These are phyloP conservation scores for Nidula niveotomentosa DNA, from an alignment of 1,284 basidiomycete species.

Conservation along the genomic window DNA sequence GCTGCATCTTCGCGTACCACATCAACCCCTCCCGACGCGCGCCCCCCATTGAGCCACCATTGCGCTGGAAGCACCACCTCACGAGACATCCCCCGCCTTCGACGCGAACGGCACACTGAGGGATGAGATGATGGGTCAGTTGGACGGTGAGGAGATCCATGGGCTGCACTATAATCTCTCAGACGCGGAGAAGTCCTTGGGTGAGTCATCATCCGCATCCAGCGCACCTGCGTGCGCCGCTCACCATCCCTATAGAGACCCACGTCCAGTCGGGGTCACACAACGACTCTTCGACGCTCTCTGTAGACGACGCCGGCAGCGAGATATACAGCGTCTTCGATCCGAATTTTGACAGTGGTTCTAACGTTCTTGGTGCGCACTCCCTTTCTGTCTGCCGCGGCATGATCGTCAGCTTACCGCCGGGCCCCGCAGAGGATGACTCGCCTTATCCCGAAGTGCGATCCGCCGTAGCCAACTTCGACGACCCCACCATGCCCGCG, in stretches of 20 bases:
- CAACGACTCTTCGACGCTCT: conserved; percentile 20
- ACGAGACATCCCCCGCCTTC: neutral
- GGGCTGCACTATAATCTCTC: conserved; percentile 14
- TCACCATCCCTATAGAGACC: conserved; percentile 9
- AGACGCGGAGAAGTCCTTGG: conserved; percentile 29
- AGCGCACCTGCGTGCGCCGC: too few species aligned
- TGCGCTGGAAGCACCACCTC: conserved; percentile 13
- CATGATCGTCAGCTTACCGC: conserved; percentile 1
- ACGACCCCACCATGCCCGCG: conserved; percentile 61
- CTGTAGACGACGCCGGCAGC: conserved; percentile 22
- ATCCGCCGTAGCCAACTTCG: conserved; percentile 63
- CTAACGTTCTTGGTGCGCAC: conserved; percentile 25
- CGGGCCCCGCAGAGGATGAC: conserved; percentile 19
- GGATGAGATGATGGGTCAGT: conserved; percentile 30
- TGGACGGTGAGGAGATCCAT: conserved; percentile 20
- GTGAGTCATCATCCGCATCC: conserved; percentile 9
- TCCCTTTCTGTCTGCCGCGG: neutral
- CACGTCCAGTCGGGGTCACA: conserved; percentile 15
- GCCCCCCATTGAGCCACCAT: neutral
- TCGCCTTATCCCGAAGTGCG: conserved; percentile 52
- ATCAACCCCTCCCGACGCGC: too few species aligned
- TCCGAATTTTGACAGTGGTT: conserved; percentile 31
- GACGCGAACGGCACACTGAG: conserved; percentile 12
- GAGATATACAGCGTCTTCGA: conserved; percentile 27
- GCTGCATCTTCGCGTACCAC: too few species aligned